Percentiles rank a stretch among this genome's conserved stretches.
Conservation (phyloP, 768 basidiomycete species). For the Gelatoporia subvermispora region DNA sequence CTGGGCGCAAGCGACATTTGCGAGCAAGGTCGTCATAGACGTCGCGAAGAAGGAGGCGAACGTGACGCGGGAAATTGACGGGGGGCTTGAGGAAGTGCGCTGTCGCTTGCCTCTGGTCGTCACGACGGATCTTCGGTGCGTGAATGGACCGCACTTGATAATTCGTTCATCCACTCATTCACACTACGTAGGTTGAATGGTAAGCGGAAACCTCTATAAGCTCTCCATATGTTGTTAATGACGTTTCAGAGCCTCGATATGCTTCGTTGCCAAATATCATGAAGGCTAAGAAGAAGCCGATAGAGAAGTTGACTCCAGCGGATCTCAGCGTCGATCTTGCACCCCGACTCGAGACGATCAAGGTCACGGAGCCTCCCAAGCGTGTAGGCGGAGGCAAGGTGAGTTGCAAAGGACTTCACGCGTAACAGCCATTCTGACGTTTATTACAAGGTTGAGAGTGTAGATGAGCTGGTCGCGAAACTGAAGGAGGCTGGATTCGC, state of each 20-base stretch:
- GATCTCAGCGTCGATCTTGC: constrained; percentile 84
- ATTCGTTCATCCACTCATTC: background rate
- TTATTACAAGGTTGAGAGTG: constrained; percentile 56
- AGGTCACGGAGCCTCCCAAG: constrained; percentile 85
- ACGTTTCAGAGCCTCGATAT: constrained; percentile 79
- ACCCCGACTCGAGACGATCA: constrained; percentile 79
- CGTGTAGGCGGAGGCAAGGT: constrained; percentile 91
- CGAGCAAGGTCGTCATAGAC: constrained; percentile 79
- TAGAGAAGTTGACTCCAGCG: constrained; percentile 74
- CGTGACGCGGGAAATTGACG: constrained; percentile 90
- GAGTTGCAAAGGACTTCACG: constrained; percentile 5
- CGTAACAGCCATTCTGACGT: background rate
- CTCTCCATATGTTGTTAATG: background rate
- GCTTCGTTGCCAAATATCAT: constrained; percentile 97
- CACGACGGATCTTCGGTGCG: constrained; percentile 89
- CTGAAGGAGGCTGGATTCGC: constrained; percentile 80
- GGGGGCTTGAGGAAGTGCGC: constrained; percentile 80
- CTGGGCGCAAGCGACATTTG: constrained; percentile 95
- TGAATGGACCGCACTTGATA: constrained; percentile 2
- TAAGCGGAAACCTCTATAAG: constrained; percentile 23
- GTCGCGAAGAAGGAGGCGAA: constrained; percentile 54
- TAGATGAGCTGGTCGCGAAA: constrained; percentile 86
- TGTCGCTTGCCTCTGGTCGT: constrained; percentile 79
- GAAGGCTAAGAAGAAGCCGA: constrained; percentile 99
- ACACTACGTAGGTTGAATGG: constrained; percentile 59